Percentiles rank a stretch among this genome's conserved stretches.
phyloP scores from a whole-genome alignment of 495 filamentous ascomycete species.

The Lentithecium fluviatile region DNA sequence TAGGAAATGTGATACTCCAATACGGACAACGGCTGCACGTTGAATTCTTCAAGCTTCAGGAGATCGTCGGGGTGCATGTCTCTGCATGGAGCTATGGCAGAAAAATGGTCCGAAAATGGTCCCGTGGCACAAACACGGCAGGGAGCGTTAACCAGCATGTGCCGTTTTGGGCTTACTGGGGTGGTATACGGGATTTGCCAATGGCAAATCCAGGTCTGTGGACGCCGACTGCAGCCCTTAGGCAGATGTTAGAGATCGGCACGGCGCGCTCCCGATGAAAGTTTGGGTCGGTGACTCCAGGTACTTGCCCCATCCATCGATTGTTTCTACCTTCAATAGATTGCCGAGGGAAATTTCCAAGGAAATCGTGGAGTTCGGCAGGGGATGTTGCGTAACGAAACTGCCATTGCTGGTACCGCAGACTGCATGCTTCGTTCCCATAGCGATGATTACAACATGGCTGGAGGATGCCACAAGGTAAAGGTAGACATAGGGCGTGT shows the following conservation, averaged over 20 bases:
- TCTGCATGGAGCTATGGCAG: neutral
- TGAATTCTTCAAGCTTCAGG: neutral
- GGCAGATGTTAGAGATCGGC: neutral
- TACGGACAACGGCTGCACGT: neutral
- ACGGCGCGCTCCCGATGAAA: too few relatives aligned
- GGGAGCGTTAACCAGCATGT: neutral
- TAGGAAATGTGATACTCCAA: neutral
- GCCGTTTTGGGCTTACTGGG: neutral
- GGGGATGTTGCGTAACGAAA: too few relatives aligned
- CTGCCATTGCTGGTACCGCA: too few relatives aligned
- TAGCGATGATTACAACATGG: too few relatives aligned
- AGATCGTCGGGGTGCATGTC: slow-evolving; percentile 19
- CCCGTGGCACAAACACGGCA: slow-evolving; percentile 2
- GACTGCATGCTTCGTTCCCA: too few relatives aligned
- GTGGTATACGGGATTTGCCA: neutral
- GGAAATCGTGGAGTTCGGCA: too few relatives aligned
- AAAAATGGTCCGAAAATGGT: neutral
- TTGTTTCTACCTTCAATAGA: too few relatives aligned
- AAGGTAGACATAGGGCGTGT: too few relatives aligned
- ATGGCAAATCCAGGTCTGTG: neutral
- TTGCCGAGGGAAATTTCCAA: too few relatives aligned
- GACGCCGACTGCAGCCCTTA: neutral
- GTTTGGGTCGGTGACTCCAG: too few relatives aligned
- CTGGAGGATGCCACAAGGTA: too few relatives aligned
- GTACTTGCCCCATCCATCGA: too few relatives aligned